Percentiles rank a stretch among this genome's conserved stretches.
Evolutionary conservation across 805 yeast species (phyloP).

Genomic region (Metschnikowia gruessii): DNA sequence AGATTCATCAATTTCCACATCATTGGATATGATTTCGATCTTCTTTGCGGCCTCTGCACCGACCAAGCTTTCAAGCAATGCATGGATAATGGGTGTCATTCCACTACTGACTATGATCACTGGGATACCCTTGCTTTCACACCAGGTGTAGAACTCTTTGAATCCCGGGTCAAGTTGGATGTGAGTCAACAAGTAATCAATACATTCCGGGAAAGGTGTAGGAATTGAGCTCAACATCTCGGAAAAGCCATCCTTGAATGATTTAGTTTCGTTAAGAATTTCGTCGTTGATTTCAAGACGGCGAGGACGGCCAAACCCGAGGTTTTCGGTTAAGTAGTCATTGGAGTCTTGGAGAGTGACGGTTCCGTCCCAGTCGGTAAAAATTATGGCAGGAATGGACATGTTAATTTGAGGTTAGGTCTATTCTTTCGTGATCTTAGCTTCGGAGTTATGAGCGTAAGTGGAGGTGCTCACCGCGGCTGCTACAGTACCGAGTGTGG

Average conservation of each 20-base stretch:
- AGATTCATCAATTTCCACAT: constrained; percentile 50
- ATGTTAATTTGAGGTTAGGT: constrained; percentile 10
- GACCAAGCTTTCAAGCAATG: constrained; percentile 67
- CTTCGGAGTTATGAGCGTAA: constrained; percentile 34
- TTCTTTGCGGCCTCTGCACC: constrained; percentile 71
- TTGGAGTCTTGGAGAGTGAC: constrained; percentile 94
- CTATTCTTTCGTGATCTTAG: constrained; percentile 17
- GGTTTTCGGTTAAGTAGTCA: constrained; percentile 82
- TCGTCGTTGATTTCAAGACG: constrained; percentile 68
- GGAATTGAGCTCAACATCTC: constrained; percentile 79
- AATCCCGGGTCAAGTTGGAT: constrained; percentile 89
- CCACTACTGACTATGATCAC: constrained; percentile 88
- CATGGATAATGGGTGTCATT: constrained; percentile 87
- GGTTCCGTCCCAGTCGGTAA: constrained; percentile 98
- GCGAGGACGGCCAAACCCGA: constrained; percentile 76
- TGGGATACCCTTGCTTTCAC: constrained; percentile 67
- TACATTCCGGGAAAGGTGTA: constrained; percentile 78
- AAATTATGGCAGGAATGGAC: constrained; percentile 65
- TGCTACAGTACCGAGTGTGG: neutral
- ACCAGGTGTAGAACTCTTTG: constrained; percentile 76
- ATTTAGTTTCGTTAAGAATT: constrained; percentile 62
- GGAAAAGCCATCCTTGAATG: constrained; percentile 80
- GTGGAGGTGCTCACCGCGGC: neutral
- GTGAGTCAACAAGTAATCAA: constrained; percentile 60
- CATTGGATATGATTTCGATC: constrained; percentile 81